Conservation (phyloP, 805 yeast species). For the Henningerozyma blattae region DNA sequence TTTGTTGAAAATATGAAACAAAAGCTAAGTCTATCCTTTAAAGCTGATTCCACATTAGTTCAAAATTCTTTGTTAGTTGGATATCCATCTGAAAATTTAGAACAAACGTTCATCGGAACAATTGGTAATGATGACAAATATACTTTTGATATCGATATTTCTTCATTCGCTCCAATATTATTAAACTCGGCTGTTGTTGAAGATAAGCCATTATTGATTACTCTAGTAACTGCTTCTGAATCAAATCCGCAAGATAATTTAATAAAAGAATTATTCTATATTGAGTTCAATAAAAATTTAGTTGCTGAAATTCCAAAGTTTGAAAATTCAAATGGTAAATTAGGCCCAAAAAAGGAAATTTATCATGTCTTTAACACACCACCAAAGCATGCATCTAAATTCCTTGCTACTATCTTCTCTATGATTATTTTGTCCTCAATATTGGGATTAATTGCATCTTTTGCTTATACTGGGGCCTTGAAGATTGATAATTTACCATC, state of each 20-base stretch:
- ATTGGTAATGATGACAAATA: slow-evolving; percentile 7
- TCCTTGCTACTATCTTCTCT: slow-evolving; percentile 41
- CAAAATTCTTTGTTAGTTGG: slow-evolving; percentile 18
- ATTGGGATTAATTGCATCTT: slow-evolving; percentile 31
- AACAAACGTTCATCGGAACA: slow-evolving; percentile 10
- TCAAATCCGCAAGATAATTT: slow-evolving; percentile 7
- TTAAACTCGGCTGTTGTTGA: slow-evolving; percentile 11
- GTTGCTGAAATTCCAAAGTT: slow-evolving; percentile 1
- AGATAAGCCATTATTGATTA: slow-evolving; percentile 8
- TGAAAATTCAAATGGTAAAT: slow-evolving; percentile 1
- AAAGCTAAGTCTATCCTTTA: no score
- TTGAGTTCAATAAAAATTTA: slow-evolving; percentile 6
- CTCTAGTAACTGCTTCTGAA: slow-evolving; percentile 12
- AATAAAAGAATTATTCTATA: slow-evolving; percentile 10
- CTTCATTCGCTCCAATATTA: slow-evolving; percentile 13
- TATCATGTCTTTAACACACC: slow-evolving; percentile 45
- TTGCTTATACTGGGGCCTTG: slow-evolving; percentile 26
- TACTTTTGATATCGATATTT: slow-evolving; percentile 3
- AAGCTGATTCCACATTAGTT: slow-evolving; percentile 8
- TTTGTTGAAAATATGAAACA: no score
- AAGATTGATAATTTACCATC: slow-evolving; percentile 17
- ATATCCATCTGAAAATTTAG: slow-evolving; percentile 13
- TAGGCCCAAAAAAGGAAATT: slow-evolving; percentile 40
- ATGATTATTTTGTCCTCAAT: slow-evolving; percentile 32
- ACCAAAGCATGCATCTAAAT: slow-evolving; percentile 39